These are phyloP conservation scores for Yamadazyma oceani DNA, from an alignment of 1,139 yeast genomes.

Conservation along the genomic window DNA sequence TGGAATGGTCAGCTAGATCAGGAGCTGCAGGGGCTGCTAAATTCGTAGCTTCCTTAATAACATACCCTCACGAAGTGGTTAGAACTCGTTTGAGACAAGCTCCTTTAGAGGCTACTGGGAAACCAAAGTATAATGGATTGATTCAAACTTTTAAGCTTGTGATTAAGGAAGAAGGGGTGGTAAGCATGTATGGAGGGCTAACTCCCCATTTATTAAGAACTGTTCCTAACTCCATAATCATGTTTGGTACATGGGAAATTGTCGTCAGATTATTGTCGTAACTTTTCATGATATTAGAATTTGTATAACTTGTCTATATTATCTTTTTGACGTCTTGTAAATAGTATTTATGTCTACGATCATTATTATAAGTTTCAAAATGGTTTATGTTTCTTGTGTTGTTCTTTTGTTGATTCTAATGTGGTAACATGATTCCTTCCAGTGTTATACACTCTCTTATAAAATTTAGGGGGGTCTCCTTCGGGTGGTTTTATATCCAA, in stretches of 20 bases:
- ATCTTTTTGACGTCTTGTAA: constrained; percentile 10
- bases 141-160: constrained; percentile 82
- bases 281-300: constrained; percentile 2
- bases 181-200: constrained; percentile 94
- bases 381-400: not conserved
- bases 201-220: constrained; percentile 96
- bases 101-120: constrained; percentile 71
- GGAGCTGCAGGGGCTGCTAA: constrained; percentile 99
- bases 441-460: constrained; percentile 38
- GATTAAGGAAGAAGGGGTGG: constrained; percentile 86
- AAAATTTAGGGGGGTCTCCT: constrained; percentile 42
- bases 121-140: constrained; percentile 85
- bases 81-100: constrained; percentile 96
- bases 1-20: constrained; percentile 94
- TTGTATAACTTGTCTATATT: no score
- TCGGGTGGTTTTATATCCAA: constrained; percentile 33
- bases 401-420: constrained; percentile 5
- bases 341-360: constrained; percentile 9
- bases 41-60: constrained; percentile 84
- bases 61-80: constrained; percentile 97
- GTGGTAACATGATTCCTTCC: constrained; percentile 12
- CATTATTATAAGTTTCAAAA: no score
- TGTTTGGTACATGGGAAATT: constrained; percentile 99
- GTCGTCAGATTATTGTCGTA: constrained; percentile 68
- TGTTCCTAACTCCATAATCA: constrained; percentile 95